phyloP scores from a whole-genome alignment of 2,329 filamentous ascomycete genomes.

The Stemphylium lycopersici region DNA sequence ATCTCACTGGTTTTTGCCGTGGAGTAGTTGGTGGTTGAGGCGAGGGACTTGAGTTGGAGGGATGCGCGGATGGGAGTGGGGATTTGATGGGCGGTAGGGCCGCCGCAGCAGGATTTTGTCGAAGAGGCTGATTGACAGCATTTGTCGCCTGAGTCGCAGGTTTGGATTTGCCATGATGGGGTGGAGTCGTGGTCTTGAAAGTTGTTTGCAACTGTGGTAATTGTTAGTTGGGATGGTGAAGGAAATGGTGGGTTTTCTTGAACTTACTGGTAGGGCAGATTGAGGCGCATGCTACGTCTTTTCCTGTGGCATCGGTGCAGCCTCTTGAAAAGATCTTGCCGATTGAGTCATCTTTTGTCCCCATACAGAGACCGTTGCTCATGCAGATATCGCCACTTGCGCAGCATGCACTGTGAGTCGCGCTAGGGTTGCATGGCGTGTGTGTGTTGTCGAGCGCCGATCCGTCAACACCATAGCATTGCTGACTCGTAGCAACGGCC shows the following conservation, averaged over 20 bases:
- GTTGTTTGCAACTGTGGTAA: slow-evolving; percentile 4
- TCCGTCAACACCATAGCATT: slow-evolving; percentile 42
- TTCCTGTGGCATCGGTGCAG: slow-evolving; percentile 44
- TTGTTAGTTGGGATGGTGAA: slow-evolving; percentile 13
- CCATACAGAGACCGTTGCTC: slow-evolving; percentile 44
- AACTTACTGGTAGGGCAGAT: slow-evolving; percentile 40
- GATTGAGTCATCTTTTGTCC: slow-evolving; percentile 33
- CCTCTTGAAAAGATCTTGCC: slow-evolving; percentile 44
- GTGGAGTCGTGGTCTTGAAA: slow-evolving; percentile 23
- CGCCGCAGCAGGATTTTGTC: slow-evolving; percentile 38
- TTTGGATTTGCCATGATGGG: slow-evolving; percentile 43
- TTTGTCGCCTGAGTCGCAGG: slow-evolving; percentile 43
- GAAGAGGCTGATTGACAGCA: slow-evolving; percentile 41
- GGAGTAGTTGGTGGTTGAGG: slow-evolving; percentile 8
- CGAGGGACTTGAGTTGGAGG: slow-evolving; percentile 21
- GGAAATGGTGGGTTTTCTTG: not conserved
- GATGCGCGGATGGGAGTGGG: slow-evolving; percentile 30
- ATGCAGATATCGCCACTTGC: slow-evolving; percentile 43
- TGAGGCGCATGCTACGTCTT: slow-evolving; percentile 37
- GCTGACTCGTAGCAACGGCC: slow-evolving; percentile 25
- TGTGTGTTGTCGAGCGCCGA: slow-evolving; percentile 35
- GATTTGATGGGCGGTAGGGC: slow-evolving; percentile 31
- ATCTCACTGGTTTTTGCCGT: slow-evolving; percentile 12
- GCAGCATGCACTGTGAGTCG: slow-evolving; percentile 44
- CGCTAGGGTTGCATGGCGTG: slow-evolving; percentile 37